phyloP scores from a whole-genome alignment of 2,329 filamentous ascomycete genomes.

The Verruconis gallopava region DNA sequence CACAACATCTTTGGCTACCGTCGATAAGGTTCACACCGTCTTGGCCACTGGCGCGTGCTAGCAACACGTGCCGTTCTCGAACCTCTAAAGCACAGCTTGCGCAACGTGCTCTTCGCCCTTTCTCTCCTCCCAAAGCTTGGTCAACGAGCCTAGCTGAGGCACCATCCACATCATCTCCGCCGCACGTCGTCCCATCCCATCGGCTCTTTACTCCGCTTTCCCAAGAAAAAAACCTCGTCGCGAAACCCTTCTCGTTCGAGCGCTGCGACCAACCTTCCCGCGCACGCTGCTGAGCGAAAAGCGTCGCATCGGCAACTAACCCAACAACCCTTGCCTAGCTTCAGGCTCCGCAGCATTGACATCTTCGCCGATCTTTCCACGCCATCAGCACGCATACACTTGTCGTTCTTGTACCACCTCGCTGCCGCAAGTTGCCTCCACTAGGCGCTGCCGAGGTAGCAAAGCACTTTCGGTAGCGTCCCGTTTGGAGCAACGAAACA shows the following conservation, averaged over 20 bases:
- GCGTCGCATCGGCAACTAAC: background rate
- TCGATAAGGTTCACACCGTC: background rate
- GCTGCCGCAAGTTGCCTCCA: background rate
- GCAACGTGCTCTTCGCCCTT: background rate
- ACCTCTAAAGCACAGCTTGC: too few species aligned
- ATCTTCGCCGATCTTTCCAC: background rate
- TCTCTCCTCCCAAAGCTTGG: background rate
- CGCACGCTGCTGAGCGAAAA: background rate
- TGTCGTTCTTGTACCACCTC: background rate
- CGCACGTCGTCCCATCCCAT: too few species aligned
- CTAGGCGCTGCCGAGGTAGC: background rate
- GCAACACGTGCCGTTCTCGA: background rate
- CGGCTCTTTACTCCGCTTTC: background rate
- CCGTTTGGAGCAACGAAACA: background rate
- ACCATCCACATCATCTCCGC: too few species aligned
- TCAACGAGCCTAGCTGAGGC: background rate
- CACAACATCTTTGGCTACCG: background rate
- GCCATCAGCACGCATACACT: background rate
- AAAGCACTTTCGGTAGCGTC: background rate
- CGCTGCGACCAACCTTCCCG: background rate
- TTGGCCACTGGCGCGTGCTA: background rate
- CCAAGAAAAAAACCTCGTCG: too few species aligned
- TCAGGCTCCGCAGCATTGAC: background rate
- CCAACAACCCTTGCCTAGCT: background rate
- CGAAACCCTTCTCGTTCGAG: background rate